Evolutionary conservation across 2,329 filamentous ascomycete genomes (phyloP), one percentile per base, ranked within the genome.

Genomic region (Botryotinia globosa): DNA sequence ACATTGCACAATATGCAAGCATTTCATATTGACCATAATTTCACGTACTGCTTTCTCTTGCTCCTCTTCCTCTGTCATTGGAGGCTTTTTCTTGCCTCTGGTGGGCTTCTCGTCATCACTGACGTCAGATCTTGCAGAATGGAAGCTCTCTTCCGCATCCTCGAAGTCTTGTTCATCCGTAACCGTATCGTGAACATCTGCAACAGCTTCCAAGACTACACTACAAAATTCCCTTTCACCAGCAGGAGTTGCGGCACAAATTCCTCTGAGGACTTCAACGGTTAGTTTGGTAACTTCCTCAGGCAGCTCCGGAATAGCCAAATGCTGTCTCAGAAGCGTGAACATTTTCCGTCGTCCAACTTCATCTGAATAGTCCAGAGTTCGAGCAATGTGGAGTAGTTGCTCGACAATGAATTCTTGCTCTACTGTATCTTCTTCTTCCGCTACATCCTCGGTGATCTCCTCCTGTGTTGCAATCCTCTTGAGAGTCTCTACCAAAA

Each of bases 21-120:
- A 98, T 83, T 98, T 98, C 89, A 98, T 94, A 85, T 98, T 98
- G 81, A 98, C 92, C 85, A 98, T 90, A 80, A 98, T 96, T 83
- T 98, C 94, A 76, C 89, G 91, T 76, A 98, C 89, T 1, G 92
- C 93, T 83, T 94, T 97, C 64, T 88, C 87, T 77, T 89, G 86
- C 16, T 89, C 88, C 75, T 91, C 89, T 77, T 92, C 91, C 72
- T 91, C 89, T 68, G 84, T 87, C 73, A 88, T 77, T 72, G 85
- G 85, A 20, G 79, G 80, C 45, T 82, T 82, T 77, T 85, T 85
- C 76, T 84, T 85, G 16, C 71, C 73, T 74, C 77, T 79, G 34
- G 85, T 86, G 37, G 87, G 85, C 59, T 87, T 89, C 71, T 85
- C 86, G 69, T 89, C 88, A 74, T 89, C 87, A 79, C 91, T 94